Evolutionary conservation across 768 basidiomycete species (phyloP).

Genomic region (Pisolithus tinctorius): DNA sequence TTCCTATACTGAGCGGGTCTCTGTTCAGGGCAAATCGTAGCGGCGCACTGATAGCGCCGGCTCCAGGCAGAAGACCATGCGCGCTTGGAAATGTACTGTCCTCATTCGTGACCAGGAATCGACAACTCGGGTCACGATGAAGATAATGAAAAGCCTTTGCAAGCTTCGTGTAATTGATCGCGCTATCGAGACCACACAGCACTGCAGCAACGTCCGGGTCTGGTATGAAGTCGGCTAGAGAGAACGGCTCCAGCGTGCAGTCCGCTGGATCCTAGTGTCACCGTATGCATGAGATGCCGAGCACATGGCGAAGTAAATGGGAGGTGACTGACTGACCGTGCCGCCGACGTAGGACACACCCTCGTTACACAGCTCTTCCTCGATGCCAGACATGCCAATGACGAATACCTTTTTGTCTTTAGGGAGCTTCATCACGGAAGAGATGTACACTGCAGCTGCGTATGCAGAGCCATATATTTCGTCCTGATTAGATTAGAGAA

Average conservation of each 20-base stretch:
- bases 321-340: conserved; percentile 47
- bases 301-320: background rate
- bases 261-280: conserved; percentile 74
- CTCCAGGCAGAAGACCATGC: conserved; percentile 72
- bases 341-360: conserved; percentile 79
- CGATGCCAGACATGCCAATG: conserved; percentile 85
- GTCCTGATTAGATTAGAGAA: conserved; percentile 44
- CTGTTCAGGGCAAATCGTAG: conserved; percentile 64
- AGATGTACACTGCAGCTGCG: conserved; percentile 77
- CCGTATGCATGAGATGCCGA: background rate
- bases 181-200: conserved; percentile 84
- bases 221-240: conserved; percentile 57
- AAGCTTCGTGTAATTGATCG: conserved; percentile 89
- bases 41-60: conserved; percentile 79
- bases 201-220: conserved; percentile 88
- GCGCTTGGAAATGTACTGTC: conserved; percentile 86
- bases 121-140: conserved; percentile 67
- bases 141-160: conserved; percentile 91
- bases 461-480: conserved; percentile 97
- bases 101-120: conserved; percentile 87
- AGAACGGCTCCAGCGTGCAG: conserved; percentile 64
- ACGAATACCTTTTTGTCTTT: conserved; percentile 94
- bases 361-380: conserved; percentile 88
- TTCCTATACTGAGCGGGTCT: conserved; percentile 78
- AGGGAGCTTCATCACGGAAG: conserved; percentile 82